Percentiles rank a stretch among this genome's conserved stretches.
Conservation (phyloP, 495 filamentous ascomycete genomes). For the Tuber melanosporum region DNA sequence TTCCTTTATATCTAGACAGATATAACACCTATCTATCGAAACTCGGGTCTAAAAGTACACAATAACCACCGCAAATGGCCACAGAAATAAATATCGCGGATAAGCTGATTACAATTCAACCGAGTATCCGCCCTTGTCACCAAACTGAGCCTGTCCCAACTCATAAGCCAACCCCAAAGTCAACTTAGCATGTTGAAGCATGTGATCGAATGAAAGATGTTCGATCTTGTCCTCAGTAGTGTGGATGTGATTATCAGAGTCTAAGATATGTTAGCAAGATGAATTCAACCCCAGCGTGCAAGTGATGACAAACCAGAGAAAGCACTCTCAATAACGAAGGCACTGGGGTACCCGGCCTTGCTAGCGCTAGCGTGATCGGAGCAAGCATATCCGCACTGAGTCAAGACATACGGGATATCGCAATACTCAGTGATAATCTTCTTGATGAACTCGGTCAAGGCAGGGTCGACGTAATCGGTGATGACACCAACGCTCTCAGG, state of each 20-base stretch:
- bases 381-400: conserved; percentile 95
- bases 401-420: conserved; percentile 79
- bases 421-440: conserved; percentile 82
- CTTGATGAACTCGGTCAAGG: conserved; percentile 87
- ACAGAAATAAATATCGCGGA: background rate
- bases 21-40: background rate
- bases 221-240: conserved; percentile 81
- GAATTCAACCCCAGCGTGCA: background rate
- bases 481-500: conserved; percentile 88
- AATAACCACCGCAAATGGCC: background rate
- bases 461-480: conserved; percentile 78
- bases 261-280: conserved; percentile 60
- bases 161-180: conserved; percentile 87
- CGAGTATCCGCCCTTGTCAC: conserved; percentile 11
- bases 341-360: conserved; percentile 89
- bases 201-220: conserved; percentile 89
- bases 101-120: background rate
- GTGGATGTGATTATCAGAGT: conserved; percentile 84
- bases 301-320: conserved; percentile 23
- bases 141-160: conserved; percentile 37
- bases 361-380: conserved; percentile 94
- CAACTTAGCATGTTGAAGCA: conserved; percentile 93
- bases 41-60: background rate
- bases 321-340: conserved; percentile 81
- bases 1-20: background rate